Evolutionary conservation across 2,329 filamentous ascomycete genomes (phyloP), one percentile per base, ranked within the genome.

Genomic region (Alternaria infectoria): DNA sequence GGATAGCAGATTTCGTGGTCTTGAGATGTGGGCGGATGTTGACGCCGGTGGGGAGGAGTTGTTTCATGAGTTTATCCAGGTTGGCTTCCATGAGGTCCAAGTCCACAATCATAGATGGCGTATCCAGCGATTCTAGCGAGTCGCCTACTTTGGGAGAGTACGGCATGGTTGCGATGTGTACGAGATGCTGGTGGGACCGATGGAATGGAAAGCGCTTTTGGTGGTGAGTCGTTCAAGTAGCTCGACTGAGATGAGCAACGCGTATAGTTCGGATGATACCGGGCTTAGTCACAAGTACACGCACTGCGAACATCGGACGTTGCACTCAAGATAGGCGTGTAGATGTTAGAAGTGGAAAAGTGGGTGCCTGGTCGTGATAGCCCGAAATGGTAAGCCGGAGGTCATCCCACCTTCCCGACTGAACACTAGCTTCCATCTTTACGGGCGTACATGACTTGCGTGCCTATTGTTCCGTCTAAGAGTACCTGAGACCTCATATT

Each of bases 81-180:
- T 87, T 87, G 66, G 75, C 66, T 61, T 87, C 84, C 83, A 86
- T 85, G 5, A 84, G 73, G 59, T 84, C 81, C 10, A 87, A 80
- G 55, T 87, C 82, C 49, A 86, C 85, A 47, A 87, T 81, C 84
- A 87, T 87, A 56, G 84, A 86, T 1, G 85, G 86, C 0, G 86
- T 87, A 69, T 87, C 86, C 46, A 87, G 83, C 60, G 71, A 72
- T 5, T 77, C 74, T 69, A 86, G 63, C 12, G 63, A 62, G 64
- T 84, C 81, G 58, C 84, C 84, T 49, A 83, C 66, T 64, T 80
- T 74, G 11, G 83, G 83, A 32, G 70, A 51, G 69, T 84, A 84
- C 8, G 68, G 52, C 72, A 74, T 74, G 21, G 8, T 69, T 60
- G 60, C 15, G 46, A 26, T 49, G 44, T 25, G n/a, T 28, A 26